phyloP scores from a whole-genome alignment of 2,329 filamentous ascomycete genomes.

The Verticillium alfalfae region DNA sequence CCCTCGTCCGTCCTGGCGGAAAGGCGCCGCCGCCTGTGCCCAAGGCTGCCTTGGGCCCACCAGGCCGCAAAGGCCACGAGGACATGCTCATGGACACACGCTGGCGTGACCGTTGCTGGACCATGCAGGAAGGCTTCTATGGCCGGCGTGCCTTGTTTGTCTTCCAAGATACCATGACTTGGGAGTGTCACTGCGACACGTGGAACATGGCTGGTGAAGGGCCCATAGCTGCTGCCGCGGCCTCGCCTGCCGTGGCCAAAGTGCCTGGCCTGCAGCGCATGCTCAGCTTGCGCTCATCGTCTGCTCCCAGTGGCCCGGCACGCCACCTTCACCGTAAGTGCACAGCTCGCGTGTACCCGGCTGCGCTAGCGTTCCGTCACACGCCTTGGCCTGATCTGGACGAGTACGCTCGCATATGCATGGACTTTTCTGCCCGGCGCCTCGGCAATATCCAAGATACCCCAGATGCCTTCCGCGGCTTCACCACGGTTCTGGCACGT shows the following conservation, averaged over 20 bases:
- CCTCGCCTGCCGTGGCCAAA: not conserved
- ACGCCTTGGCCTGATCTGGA: constrained; percentile 39
- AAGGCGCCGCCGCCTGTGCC: constrained; percentile 15
- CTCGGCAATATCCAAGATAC: constrained; percentile 35
- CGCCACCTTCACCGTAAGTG: constrained; percentile 19
- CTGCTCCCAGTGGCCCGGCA: constrained; percentile 7
- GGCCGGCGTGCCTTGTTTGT: constrained; percentile 36
- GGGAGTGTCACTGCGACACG: constrained; percentile 39
- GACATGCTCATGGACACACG: constrained; percentile 30
- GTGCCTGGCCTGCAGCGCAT: constrained; percentile 1
- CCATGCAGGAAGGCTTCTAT: constrained; percentile 36
- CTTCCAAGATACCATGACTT: constrained; percentile 35
- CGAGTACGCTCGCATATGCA: constrained; percentile 36
- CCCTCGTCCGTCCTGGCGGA: constrained; percentile 4
- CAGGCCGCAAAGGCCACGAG: constrained; percentile 23
- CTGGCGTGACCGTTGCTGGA: constrained; percentile 37
- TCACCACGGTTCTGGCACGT: constrained; percentile 34
- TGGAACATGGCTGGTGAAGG: constrained; percentile 22
- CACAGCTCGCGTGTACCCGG: constrained; percentile 20
- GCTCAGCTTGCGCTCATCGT: not conserved
- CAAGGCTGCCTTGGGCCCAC: constrained; percentile 25
- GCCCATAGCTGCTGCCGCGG: not conserved
- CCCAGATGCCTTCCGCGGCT: constrained; percentile 33
- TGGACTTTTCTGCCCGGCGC: constrained; percentile 34
- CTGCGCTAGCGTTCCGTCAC: constrained; percentile 31